Base-by-base conservation (phyloP, 192 early-diverging fungal species). In the Chytriomyces sp. region DNA sequence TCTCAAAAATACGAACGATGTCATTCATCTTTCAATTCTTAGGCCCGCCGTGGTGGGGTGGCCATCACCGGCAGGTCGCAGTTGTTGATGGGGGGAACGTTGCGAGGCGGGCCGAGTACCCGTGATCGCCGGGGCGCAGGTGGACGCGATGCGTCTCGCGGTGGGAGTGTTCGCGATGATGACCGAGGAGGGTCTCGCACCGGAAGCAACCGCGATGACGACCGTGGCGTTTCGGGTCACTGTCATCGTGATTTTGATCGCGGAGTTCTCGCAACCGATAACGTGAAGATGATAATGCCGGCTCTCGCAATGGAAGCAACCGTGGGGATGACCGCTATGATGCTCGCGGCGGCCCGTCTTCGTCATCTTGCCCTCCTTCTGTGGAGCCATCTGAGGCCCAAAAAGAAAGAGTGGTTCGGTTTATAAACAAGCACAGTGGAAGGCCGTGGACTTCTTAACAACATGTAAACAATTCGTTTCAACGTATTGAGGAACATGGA, bases 1-100 rank as follows among this genome's bases (percentile, higher is more conserved):
- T 57, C 36, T 57, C 72, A 74, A 62, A 58, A 44, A 32, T 66
- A 77, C 33, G 79, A 87, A 55, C 93, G n/a, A n/a, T n/a, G n/a
- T n/a, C n/a, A n/a, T n/a, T n/a, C n/a, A n/a, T n/a, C n/a, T n/a
- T n/a, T n/a, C n/a, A n/a, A n/a, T n/a, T n/a, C n/a, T n/a, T n/a
- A n/a, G n/a, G n/a, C n/a, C n/a, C n/a, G n/a, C n/a, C n/a, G n/a
- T n/a, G n/a, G n/a, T n/a, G n/a, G n/a, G n/a, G n/a, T n/a, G n/a
- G n/a, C n/a, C n/a, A n/a, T n/a, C n/a, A n/a, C n/a, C n/a, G n/a
- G n/a, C n/a, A n/a, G n/a, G n/a, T n/a, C n/a, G n/a, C n/a, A n/a
- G n/a, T n/a, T n/a, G n/a, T n/a, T n/a, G n/a, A n/a, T n/a, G n/a
- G n/a, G n/a, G n/a, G n/a, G n/a, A n/a, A n/a, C n/a, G n/a, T n/a